phyloP scores from a whole-genome alignment of 2,329 filamentous ascomycete species.

The Penicillium occitanis region DNA sequence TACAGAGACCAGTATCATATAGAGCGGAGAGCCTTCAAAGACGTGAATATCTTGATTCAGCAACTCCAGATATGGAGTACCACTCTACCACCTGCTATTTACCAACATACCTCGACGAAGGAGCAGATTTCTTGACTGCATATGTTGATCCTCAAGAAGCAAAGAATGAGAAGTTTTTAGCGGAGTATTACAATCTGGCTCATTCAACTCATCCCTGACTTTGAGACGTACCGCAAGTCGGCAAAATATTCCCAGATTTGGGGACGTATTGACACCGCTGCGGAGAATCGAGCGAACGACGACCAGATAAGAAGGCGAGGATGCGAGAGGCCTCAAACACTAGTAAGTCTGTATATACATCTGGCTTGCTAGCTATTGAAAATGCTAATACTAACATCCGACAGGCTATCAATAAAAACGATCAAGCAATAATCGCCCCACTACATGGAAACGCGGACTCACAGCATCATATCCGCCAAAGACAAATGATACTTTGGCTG shows the following conservation, averaged over 20 bases:
- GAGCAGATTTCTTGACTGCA: background rate
- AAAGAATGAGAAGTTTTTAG: background rate
- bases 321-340: no score
- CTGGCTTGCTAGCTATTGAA: no score
- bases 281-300: background rate
- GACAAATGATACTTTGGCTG: background rate
- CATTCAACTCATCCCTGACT: background rate
- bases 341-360: no score
- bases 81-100: background rate
- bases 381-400: no score
- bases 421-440: no score
- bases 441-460: no score
- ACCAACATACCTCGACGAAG: background rate
- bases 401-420: no score
- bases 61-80: background rate
- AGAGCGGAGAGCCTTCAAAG: background rate
- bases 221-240: background rate
- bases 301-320: background rate
- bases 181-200: background rate
- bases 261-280: background rate
- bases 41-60: background rate
- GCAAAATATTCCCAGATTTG: background rate
- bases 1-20: background rate
- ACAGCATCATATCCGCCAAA: no score
- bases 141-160: background rate